phyloP scores from a whole-genome alignment of 352 stramenopile species.

The Thraustotheca clavata region DNA sequence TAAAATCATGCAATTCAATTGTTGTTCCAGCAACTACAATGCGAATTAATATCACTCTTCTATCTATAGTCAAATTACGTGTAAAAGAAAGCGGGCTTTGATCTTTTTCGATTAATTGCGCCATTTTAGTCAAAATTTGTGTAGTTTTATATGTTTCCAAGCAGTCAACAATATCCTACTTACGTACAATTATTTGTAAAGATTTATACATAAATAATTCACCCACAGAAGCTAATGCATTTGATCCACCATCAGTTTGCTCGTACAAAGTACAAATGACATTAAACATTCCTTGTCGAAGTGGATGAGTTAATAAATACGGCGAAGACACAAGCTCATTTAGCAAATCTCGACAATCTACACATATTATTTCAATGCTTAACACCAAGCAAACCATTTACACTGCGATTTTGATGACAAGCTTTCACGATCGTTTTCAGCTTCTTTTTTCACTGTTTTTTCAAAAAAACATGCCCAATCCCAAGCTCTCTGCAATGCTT shows the following conservation, averaged over 20 bases:
- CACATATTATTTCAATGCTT: not conserved
- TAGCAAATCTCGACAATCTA: constrained; percentile 2
- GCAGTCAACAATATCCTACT: not conserved
- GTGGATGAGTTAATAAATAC: constrained; percentile 12
- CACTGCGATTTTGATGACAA: no score
- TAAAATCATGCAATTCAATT: not conserved
- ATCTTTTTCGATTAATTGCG: no score
- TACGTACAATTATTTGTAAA: not conserved
- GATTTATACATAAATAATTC: not conserved
- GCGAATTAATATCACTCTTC: not conserved
- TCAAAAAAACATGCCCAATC: constrained; percentile 5
- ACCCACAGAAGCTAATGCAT: constrained; percentile 5
- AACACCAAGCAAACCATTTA: no score
- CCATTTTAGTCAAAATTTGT: no score
- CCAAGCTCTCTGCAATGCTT: constrained; percentile 13
- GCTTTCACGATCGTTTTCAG: not conserved
- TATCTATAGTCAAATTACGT: no score
- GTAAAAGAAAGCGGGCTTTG: no score
- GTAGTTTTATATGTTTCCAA: not conserved
- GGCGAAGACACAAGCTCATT: not conserved
- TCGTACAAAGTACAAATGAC: not conserved
- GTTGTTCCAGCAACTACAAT: not conserved
- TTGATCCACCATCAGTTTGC: not conserved
- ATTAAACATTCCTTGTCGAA: constrained; percentile 1
- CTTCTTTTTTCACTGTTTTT: not conserved